Percentiles rank a stretch among this genome's conserved stretches.
Conservation (phyloP, 129 eudicot genomes). For the Lactuca saligna region DNA sequence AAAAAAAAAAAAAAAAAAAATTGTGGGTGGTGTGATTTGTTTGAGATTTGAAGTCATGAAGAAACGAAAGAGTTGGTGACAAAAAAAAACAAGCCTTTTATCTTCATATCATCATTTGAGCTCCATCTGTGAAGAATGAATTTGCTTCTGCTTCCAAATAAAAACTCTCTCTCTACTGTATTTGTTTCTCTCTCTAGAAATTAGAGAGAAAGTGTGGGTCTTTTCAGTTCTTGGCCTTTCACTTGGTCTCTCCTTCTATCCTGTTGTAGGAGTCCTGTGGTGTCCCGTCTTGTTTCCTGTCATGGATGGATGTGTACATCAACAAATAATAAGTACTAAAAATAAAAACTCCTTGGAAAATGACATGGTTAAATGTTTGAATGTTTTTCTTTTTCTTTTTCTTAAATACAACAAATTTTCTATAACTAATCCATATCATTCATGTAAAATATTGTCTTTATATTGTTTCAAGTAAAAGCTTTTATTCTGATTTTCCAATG, state of each 20-base stretch:
- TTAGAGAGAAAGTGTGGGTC: constrained; percentile 32
- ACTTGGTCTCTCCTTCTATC: constrained; percentile 37
- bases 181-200: constrained; percentile 33
- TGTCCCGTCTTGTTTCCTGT: constrained; percentile 52
- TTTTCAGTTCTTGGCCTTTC: constrained; percentile 35
- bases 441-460: neutral
- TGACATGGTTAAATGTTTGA: constrained; percentile 15
- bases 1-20: constrained; percentile 20
- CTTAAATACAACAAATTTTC: neutral
- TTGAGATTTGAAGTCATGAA: constrained; percentile 33
- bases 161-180: constrained; percentile 23
- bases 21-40: constrained; percentile 32
- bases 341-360: constrained; percentile 24
- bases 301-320: constrained; percentile 76
- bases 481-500: neutral
- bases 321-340: constrained; percentile 45
- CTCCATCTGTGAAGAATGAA: constrained; percentile 25
- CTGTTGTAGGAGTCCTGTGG: constrained; percentile 42
- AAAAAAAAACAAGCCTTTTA: constrained; percentile 18
- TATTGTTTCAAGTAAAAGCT: neutral
- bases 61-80: constrained; percentile 4
- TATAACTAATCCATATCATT: neutral
- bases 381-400: neutral
- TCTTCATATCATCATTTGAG: constrained; percentile 53
- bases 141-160: constrained; percentile 11